Base-by-base conservation (phyloP, 1,284 basidiomycete genomes). In the Pseudozyma sp. region DNA sequence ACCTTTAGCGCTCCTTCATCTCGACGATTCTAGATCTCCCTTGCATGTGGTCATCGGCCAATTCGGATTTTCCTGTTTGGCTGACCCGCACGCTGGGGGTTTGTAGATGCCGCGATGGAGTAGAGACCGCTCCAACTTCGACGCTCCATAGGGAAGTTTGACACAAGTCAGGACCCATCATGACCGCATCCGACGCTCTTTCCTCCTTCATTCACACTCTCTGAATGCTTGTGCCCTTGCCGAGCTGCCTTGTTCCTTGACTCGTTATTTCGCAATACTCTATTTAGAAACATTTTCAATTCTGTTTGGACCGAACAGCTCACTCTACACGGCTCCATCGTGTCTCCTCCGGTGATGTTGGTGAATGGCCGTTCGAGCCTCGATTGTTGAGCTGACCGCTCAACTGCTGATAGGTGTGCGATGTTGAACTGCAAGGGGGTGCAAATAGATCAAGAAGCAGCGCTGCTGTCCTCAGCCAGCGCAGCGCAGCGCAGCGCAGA, bases 1-100 rank as follows among this genome's bases (percentile, higher is more conserved):
- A 30, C 13, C 35, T 14, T 47, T 46, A 62, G 61, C 61, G 58
- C 55, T 66, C 63, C 59, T 48, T 45, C 11, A 29, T 60, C 37
- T 29, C 24, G 4, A 40, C 3, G 40, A 24, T 13, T 35, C 9
- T 24, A 17, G 47, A 8, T 50, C 29, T 39, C 19, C 35, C 5
- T 29, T 37, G 35, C 35, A 37, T 37, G 14, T 42, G 40, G 8
- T 16, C 40, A 42, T n/a, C 16, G n/a, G 40, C 40, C 14, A 10
- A 42, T 42, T 5, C n/a, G 11, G 11, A 16, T n/a, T 42, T 42
- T 5, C 40, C 2, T 7, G 16, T 42, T 17, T 10, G 40, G 10
- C 2, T 1, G 11, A 7, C 43, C 19, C 24, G 8, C 8, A n/a
- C 16, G 16, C 46, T 8, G 31, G 24, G 24, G 4, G 24, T 24